Conservation (phyloP, 2,329 filamentous ascomycete genomes). For the Gaeumannomyces sp. region DNA sequence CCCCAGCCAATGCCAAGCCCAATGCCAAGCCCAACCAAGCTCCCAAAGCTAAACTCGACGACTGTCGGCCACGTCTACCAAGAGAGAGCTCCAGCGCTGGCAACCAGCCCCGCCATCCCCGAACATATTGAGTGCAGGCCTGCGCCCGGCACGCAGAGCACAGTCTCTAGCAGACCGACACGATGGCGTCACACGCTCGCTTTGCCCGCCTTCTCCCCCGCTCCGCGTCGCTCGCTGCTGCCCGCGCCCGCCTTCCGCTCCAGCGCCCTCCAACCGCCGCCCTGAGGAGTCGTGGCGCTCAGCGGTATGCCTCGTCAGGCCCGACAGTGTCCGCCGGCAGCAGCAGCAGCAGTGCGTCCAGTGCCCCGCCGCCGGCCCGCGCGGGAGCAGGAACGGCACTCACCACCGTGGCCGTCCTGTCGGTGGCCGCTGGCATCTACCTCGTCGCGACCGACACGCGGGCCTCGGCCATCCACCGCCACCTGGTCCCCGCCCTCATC, state of each 20-base stretch:
- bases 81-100: too few species aligned
- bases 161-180: conserved; percentile 1
- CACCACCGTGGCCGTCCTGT: background rate
- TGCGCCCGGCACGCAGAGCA: too few species aligned
- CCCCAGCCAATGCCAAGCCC: too few species aligned
- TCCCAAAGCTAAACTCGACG: too few species aligned
- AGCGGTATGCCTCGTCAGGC: conserved; percentile 7
- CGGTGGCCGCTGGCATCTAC: conserved; percentile 40
- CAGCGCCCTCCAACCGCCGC: background rate
- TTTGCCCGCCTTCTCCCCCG: background rate
- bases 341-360: background rate
- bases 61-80: too few species aligned
- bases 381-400: conserved; percentile 2
- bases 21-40: too few species aligned
- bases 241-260: background rate
- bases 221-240: background rate
- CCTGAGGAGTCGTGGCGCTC: background rate
- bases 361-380: background rate
- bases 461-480: conserved; percentile 58
- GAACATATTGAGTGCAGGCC: too few species aligned
- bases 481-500: conserved; percentile 58
- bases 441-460: conserved; percentile 71
- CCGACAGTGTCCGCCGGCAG: background rate
- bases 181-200: conserved; percentile 7
- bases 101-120: too few species aligned